Conservation (phyloP, 2,329 filamentous ascomycete species). For the Cercospora nicotianae region DNA sequence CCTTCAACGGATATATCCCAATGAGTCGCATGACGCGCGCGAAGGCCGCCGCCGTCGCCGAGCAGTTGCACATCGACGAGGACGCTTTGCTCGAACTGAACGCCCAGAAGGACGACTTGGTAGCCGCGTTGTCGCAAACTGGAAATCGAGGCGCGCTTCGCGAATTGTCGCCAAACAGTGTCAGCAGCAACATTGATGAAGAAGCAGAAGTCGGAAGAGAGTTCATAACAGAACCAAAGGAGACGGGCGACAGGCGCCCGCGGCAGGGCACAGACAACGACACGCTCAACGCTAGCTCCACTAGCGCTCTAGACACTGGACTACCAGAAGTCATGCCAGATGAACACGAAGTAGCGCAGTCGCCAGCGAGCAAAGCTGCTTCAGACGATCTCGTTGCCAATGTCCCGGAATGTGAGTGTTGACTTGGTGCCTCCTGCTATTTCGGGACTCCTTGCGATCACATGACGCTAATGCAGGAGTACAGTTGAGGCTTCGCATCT, state of each 20-base stretch:
- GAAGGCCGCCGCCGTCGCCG: conserved; percentile 42
- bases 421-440: conserved; percentile 2
- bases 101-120: conserved; percentile 16
- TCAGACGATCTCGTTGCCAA: conserved; percentile 26
- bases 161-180: conserved; percentile 44
- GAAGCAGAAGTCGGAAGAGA: conserved; percentile 22
- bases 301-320: conserved; percentile 10
- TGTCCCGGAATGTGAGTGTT: conserved; percentile 21
- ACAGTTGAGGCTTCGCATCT: conserved; percentile 28
- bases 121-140: conserved; percentile 16
- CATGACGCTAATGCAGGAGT: conserved; percentile 32
- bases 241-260: conserved; percentile 35
- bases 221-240: conserved; percentile 39
- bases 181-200: conserved; percentile 26
- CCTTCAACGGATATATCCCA: not conserved
- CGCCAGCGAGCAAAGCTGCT: conserved; percentile 24
- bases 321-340: conserved; percentile 22
- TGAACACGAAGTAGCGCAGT: conserved; percentile 23
- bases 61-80: conserved; percentile 41
- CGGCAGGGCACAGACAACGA: conserved; percentile 35
- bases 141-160: conserved; percentile 41
- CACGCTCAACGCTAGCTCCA: conserved; percentile 16
- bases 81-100: conserved; percentile 38
- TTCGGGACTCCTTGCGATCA: conserved; percentile 22
- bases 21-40: conserved; percentile 47